Conservation (phyloP, 805 yeast species). For the Brettanomyces anomalus region DNA sequence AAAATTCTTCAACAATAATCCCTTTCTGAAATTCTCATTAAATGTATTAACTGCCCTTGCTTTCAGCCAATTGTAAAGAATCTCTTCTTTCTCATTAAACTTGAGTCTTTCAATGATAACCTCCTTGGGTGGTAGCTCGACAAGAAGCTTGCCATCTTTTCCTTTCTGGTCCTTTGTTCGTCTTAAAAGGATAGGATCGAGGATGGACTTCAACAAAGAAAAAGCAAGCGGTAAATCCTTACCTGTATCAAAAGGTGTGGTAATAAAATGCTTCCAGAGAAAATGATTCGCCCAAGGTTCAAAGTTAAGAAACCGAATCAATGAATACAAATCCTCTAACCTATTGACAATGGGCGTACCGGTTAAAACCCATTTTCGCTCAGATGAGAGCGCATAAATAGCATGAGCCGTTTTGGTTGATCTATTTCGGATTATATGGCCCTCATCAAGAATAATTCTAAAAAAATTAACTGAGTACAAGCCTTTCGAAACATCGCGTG, state of each 20-base stretch:
- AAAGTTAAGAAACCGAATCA: constrained; percentile 64
- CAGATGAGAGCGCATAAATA: constrained; percentile 52
- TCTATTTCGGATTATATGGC: constrained; percentile 79
- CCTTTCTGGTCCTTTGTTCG: constrained; percentile 82
- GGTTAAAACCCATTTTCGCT: constrained; percentile 75
- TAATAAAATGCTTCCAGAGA: constrained; percentile 81
- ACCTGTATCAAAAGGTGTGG: constrained; percentile 67
- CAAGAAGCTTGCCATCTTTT: constrained; percentile 62
- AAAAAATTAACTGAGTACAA: constrained; percentile 66
- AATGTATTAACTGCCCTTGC: constrained; percentile 58
- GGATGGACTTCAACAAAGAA: constrained; percentile 73
- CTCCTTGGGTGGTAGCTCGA: constrained; percentile 68
- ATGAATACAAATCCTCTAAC: constrained; percentile 75
- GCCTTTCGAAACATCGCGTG: constrained; percentile 34
- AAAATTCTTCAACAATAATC: constrained; percentile 63
- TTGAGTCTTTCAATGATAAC: constrained; percentile 58
- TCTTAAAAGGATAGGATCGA: constrained; percentile 75
- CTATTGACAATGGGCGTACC: constrained; percentile 92
- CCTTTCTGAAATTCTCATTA: constrained; percentile 48
- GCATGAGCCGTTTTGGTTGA: constrained; percentile 74
- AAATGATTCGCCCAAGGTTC: constrained; percentile 86
- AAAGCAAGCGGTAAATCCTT: constrained; percentile 64
- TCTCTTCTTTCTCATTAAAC: constrained; percentile 57
- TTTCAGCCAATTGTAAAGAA: constrained; percentile 60
- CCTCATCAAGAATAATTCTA: constrained; percentile 74